Evolutionary conservation across 257 asterid species (phyloP).

Genomic region (Lithospermum erythrorhizon): DNA sequence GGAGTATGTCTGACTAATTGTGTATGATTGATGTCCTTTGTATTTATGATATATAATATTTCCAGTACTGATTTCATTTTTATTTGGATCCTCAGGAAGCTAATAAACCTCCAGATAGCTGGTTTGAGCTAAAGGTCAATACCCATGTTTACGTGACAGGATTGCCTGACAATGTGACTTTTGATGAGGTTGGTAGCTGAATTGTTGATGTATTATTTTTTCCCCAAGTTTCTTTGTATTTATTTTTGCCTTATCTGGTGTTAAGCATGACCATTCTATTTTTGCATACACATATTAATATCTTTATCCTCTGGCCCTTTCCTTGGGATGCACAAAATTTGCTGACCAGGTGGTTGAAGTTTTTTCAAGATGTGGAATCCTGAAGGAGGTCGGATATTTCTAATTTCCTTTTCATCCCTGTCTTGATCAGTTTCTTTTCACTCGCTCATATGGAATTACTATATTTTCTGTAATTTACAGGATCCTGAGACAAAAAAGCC

Average conservation of each 20-base stretch:
- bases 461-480: slow-evolving; percentile 24
- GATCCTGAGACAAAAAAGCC: slow-evolving; percentile 96
- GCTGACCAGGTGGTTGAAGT: slow-evolving; percentile 72
- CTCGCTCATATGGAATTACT: not conserved
- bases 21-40: not conserved
- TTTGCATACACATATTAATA: not conserved
- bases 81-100: slow-evolving; percentile 50
- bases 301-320: not conserved
- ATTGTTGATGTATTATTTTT: slow-evolving; percentile 1
- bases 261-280: not conserved
- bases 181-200: slow-evolving; percentile 60
- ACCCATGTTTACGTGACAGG: slow-evolving; percentile 93
- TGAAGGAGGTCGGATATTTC: slow-evolving; percentile 65
- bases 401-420: not conserved
- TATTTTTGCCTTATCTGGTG: no score
- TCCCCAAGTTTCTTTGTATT: not conserved
- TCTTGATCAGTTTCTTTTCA: not conserved
- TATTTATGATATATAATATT: not conserved
- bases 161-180: slow-evolving; percentile 86
- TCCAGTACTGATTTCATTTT: not conserved
- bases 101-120: slow-evolving; percentile 87
- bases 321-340: slow-evolving; percentile 16
- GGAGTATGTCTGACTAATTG: not conserved
- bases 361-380: slow-evolving; percentile 87
- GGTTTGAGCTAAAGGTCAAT: slow-evolving; percentile 96